These are phyloP conservation scores for Luffa acutangula DNA, from an alignment of 306 rosid species.

Conservation along the genomic window DNA sequence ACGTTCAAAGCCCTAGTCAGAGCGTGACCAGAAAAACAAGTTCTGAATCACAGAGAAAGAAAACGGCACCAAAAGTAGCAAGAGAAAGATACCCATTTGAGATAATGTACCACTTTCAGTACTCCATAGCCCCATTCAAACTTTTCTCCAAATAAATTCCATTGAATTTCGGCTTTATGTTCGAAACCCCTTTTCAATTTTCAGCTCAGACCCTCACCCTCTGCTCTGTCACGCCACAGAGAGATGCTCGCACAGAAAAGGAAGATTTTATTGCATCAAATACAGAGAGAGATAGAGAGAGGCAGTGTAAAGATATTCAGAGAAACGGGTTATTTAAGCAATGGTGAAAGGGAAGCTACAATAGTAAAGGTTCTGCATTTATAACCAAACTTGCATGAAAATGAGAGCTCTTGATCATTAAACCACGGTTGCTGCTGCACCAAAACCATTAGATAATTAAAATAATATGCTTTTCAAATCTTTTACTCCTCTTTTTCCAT, in stretches of 20 bases:
- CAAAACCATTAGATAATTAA: constrained; percentile 21
- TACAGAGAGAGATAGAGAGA: constrained; percentile 1
- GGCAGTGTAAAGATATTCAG: not conserved
- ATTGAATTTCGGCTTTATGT: constrained; percentile 31
- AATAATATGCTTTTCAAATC: not conserved
- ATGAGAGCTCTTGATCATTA: constrained; percentile 79
- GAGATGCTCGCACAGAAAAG: constrained; percentile 4
- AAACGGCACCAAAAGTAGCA: constrained; percentile 43
- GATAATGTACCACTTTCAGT: constrained; percentile 70
- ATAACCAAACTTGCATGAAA: constrained; percentile 76
- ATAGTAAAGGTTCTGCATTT: constrained; percentile 22
- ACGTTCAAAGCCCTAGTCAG: constrained; percentile 88
- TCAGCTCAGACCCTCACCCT: constrained; percentile 16
- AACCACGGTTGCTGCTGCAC: constrained; percentile 76
- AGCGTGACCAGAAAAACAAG: constrained; percentile 34
- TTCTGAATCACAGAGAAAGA: constrained; percentile 27
- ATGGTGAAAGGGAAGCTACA: constrained; percentile 7
- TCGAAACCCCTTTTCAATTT: constrained; percentile 23
- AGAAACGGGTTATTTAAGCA: constrained; percentile 17
- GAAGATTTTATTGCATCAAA: constrained; percentile 5
- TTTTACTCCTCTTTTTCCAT: not conserved
- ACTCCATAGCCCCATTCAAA: constrained; percentile 38
- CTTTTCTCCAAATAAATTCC: constrained; percentile 25
- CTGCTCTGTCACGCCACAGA: constrained; percentile 25
- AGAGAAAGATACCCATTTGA: constrained; percentile 81